A percentile compares a stretch with the other conserved stretches of the same genome.
Conservation (phyloP, 306 rosid genomes). For the Betula pendula region DNA sequence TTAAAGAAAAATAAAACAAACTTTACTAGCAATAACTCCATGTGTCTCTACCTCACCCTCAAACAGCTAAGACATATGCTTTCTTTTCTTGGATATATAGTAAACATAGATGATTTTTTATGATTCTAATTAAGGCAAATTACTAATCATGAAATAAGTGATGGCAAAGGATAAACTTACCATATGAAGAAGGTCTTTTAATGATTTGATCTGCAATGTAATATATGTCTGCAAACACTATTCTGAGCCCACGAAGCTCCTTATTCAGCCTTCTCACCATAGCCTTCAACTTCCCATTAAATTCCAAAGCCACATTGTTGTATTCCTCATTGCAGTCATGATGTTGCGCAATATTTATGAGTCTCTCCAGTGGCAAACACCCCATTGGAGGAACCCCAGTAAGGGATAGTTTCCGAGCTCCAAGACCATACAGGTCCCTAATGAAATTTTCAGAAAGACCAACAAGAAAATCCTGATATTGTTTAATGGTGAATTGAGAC, state of each 20-base stretch:
- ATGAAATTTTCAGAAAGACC: constrained; percentile 52
- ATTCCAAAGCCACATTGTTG: constrained; percentile 44
- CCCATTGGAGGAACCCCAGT: constrained; percentile 84
- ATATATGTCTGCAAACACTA: constrained; percentile 25
- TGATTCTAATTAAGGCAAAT: background rate
- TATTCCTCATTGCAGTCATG: constrained; percentile 36
- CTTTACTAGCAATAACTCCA: too few relatives aligned
- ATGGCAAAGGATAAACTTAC: constrained; percentile 21
- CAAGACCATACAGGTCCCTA: constrained; percentile 47
- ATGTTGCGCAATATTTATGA: constrained; percentile 35
- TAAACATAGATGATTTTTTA: too few relatives aligned
- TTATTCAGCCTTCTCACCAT: constrained; percentile 31
- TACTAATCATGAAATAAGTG: background rate
- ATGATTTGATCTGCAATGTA: constrained; percentile 27
- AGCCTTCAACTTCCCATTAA: constrained; percentile 39
- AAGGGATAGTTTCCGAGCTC: constrained; percentile 58
- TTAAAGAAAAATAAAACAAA: too few relatives aligned
- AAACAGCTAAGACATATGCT: too few relatives aligned
- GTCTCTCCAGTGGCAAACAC: constrained; percentile 77
- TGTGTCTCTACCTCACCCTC: too few relatives aligned
- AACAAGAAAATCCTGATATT: constrained; percentile 50
- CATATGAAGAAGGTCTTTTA: constrained; percentile 37
- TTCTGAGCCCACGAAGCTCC: constrained; percentile 37
- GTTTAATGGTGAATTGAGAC: constrained; percentile 37
- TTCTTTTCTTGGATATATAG: background rate